Evolutionary conservation across 495 filamentous ascomycete species (phyloP), one percentile per base, ranked within the genome.

Genomic region (Pyronema omphalodes): DNA sequence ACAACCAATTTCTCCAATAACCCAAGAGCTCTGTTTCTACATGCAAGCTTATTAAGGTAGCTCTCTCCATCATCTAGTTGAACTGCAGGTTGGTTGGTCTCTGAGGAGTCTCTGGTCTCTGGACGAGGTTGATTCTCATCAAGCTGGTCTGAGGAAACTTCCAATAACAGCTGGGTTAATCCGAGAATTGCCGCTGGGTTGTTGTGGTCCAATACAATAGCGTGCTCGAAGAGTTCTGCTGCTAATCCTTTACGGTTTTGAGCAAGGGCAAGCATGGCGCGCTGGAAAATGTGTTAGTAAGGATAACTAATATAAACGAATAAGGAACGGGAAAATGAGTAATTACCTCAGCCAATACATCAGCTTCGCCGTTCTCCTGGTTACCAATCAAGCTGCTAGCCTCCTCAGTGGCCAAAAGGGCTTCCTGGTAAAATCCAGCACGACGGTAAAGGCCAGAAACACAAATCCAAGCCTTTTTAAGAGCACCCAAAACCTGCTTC

Each of bases 381-480:
- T 33, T 39, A 17, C 52, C 69, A 5, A 81, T 76, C 17, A 89
- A 73, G 57, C 78, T 83, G 37, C 70, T 67, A n/a, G 89, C 91
- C 68, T 96, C 91, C 34, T 78, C 73, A 41, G 86, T 78, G 1
- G 91, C 86, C 47, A 79, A 82, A 40, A 74, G 73, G 1, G 84
- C 82, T 64, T 96, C 88, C 1, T 83, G 78, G 40, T 77, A 76
- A 66, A 88, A 77, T 1, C 73, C 78, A 9, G 88, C 86, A 44
- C 86, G 77, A 19, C 88, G 78, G 61, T 98, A 96, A 51, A 95
- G 77, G 0, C 81, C 81, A 3, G 85, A 80, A 46, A 94, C 88
- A 55, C 87, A 80, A 9, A 94, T 74, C 91, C 91, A 98, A 18
- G 93, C 78, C 52, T 78, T 79, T n/a, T 58, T 45, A n/a, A 66